A percentile compares a stretch with the other conserved stretches of the same genome.
Evolutionary conservation across 1,139 yeast species (phyloP).

Genomic region (Tardiomyces blankii): DNA sequence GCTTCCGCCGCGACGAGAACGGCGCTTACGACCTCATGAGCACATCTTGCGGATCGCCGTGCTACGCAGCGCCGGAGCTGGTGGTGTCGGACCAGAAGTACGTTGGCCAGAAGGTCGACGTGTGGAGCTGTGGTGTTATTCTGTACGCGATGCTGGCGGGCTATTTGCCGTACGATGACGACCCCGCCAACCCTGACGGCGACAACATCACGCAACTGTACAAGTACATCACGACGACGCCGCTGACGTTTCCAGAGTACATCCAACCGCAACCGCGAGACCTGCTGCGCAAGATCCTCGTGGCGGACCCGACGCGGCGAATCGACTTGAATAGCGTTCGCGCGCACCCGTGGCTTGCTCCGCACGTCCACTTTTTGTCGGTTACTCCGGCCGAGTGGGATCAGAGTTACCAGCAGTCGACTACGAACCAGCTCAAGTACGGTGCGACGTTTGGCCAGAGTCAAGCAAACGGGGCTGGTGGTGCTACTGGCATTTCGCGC

Average conservation of each 20-base stretch:
- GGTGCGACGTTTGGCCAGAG: too few relatives aligned
- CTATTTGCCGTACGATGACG: constrained; percentile 83
- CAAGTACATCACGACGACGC: constrained; percentile 83
- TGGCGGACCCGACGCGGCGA: constrained; percentile 77
- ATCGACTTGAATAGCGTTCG: constrained; percentile 58
- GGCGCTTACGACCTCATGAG: constrained; percentile 53
- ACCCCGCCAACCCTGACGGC: constrained; percentile 93
- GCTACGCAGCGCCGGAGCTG: constrained; percentile 85
- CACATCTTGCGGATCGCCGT: constrained; percentile 80
- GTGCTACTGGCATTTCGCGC: too few relatives aligned
- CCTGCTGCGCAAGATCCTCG: constrained; percentile 70
- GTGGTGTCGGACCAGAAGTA: constrained; percentile 62
- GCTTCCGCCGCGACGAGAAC: constrained; percentile 24
- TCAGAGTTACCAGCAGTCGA: constrained; percentile 11
- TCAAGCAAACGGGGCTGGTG: too few relatives aligned
- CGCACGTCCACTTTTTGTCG: constrained; percentile 70
- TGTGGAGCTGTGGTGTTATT: constrained; percentile 89
- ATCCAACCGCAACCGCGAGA: constrained; percentile 89
- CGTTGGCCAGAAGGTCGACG: constrained; percentile 86
- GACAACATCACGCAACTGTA: constrained; percentile 85
- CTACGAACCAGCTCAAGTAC: neutral
- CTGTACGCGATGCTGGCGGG: constrained; percentile 87
- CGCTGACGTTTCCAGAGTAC: constrained; percentile 91
- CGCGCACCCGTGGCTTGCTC: constrained; percentile 77
- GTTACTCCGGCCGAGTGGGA: constrained; percentile 92